Percentiles rank a stretch among this genome's conserved stretches.
phyloP scores from a whole-genome alignment of 352 stramenopile species.

The Phytophthora foliorum region DNA sequence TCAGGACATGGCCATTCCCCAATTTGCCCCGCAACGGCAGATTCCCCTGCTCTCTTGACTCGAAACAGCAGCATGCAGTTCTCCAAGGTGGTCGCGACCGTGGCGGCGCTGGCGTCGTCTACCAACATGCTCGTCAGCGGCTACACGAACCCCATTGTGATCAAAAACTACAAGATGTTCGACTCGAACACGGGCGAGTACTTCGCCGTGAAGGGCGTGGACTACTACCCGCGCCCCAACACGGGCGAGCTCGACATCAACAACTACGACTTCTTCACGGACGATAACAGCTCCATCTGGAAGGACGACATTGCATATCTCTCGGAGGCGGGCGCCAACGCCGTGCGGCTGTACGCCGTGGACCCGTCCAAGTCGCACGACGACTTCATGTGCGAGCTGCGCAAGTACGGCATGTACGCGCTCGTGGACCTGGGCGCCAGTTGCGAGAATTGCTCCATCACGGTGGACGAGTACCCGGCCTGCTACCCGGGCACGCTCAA shows the following conservation, averaged over 20 bases:
- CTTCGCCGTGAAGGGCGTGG: conserved; percentile 81
- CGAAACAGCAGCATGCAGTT: conserved; percentile 30
- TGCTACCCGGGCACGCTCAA: conserved; percentile 79
- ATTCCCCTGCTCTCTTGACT: conserved; percentile 16
- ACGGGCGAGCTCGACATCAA: conserved; percentile 68
- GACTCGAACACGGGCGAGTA: conserved; percentile 75
- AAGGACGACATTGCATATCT: conserved; percentile 70
- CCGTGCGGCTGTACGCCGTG: conserved; percentile 85
- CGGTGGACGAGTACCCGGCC: conserved; percentile 51
- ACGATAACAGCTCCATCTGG: conserved; percentile 82
- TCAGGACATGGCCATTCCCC: conserved; percentile 30
- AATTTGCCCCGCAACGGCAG: conserved; percentile 33
- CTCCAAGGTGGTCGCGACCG: conserved; percentile 14
- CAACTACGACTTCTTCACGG: conserved; percentile 89
- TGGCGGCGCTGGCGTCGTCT: conserved; percentile 28
- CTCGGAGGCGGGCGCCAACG: conserved; percentile 72
- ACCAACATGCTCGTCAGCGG: conserved; percentile 9
- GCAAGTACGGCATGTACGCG: conserved; percentile 75
- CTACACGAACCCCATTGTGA: conserved; percentile 67
- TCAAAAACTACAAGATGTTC: conserved; percentile 83
- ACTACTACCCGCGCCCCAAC: conserved; percentile 92
- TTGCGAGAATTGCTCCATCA: conserved; percentile 74
- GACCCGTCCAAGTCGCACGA: conserved; percentile 85
- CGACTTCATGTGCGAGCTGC: conserved; percentile 88
- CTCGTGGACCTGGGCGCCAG: conserved; percentile 70